Evolutionary conservation across 2,329 filamentous ascomycete species (phyloP), one percentile per base, ranked within the genome.

Genomic region (Xylaria sp.): DNA sequence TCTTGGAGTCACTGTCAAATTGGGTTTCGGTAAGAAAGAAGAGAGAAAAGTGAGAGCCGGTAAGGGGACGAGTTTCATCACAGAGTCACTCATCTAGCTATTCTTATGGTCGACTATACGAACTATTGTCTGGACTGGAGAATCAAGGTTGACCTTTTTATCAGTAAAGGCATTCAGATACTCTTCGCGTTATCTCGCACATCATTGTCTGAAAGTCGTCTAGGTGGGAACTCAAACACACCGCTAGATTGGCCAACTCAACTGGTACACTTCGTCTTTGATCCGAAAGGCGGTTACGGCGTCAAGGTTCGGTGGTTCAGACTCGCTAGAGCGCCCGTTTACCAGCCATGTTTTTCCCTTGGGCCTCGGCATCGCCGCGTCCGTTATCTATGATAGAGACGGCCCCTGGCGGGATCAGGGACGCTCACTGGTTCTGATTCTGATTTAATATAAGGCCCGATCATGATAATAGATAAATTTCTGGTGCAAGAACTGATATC

Each of bases 291-390:
- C 6, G 80, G 75, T 67, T 71, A 75, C 9, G 62, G 48, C 23
- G 72, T 46, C 55, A 77, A 77, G 58, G 63, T 77, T 75, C 0
- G 73, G 74, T 28, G 75, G 68, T 20, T 28, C 69, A n/a, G 75
- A 52, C 34, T 72, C 63, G 66, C 72, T 75, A 46, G 79, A 70
- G 70, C 25, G 65, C 69, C 18, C 72, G 63, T n/a, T 69, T 4
- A 63, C 71, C 1, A 71, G 72, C 71, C 72, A 75, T 60, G 67
- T 66, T 13, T 59, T 54, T 25, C 46, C 34, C 34, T 37, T 50
- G 3, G 9, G 63, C 62, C 18, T 44, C 39, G 39, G 51, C 6
- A 54, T 55, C n/a, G 48, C 60, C 52, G 37, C n/a, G 20, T 25
- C 54, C 34, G 12, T 18, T 41, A 23, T 57, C 39, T 48, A 69